A percentile compares a stretch with the other conserved stretches of the same genome.
Evolutionary conservation across 1,284 basidiomycete genomes (phyloP).

Genomic region (Ceratobasidium sp.): DNA sequence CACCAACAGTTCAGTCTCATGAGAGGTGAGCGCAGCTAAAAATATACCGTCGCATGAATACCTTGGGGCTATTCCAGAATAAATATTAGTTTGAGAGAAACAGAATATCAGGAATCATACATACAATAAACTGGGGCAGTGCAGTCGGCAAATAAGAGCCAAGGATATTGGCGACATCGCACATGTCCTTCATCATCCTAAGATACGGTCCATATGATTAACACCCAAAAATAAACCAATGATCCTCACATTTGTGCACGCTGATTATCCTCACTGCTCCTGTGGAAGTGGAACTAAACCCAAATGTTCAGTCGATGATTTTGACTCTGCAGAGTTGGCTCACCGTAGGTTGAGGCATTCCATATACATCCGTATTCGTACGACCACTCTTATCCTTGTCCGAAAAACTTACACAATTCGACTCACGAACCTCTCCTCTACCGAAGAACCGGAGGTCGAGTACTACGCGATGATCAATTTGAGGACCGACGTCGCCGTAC

Average conservation of each 20-base stretch:
- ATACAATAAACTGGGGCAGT: slow-evolving; percentile 30
- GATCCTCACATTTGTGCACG: slow-evolving; percentile 2
- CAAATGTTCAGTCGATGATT: neutral
- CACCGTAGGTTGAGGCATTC: slow-evolving; percentile 59
- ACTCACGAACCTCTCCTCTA: slow-evolving; percentile 45
- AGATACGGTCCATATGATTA: slow-evolving; percentile 44
- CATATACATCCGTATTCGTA: slow-evolving; percentile 54
- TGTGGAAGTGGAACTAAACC: neutral
- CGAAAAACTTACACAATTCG: slow-evolving; percentile 55
- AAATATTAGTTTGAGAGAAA: neutral
- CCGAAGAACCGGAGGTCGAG: slow-evolving; percentile 54
- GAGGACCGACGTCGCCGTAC: slow-evolving; percentile 54
- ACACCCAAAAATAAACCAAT: neutral
- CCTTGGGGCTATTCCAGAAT: neutral
- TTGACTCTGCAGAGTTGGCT: neutral
- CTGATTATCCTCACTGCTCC: slow-evolving; percentile 5
- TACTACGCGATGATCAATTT: slow-evolving; percentile 52
- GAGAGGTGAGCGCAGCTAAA: neutral
- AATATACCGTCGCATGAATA: slow-evolving; percentile 10
- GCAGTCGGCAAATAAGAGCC: slow-evolving; percentile 38
- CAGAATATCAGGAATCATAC: neutral
- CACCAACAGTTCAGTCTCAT: neutral
- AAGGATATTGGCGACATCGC: slow-evolving; percentile 23
- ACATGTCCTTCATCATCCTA: slow-evolving; percentile 49
- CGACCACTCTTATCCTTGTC: slow-evolving; percentile 33